Evolutionary conservation across 1,284 basidiomycete species (phyloP), one percentile per base, ranked within the genome.

Genomic region (Sporisorium graminicola): DNA sequence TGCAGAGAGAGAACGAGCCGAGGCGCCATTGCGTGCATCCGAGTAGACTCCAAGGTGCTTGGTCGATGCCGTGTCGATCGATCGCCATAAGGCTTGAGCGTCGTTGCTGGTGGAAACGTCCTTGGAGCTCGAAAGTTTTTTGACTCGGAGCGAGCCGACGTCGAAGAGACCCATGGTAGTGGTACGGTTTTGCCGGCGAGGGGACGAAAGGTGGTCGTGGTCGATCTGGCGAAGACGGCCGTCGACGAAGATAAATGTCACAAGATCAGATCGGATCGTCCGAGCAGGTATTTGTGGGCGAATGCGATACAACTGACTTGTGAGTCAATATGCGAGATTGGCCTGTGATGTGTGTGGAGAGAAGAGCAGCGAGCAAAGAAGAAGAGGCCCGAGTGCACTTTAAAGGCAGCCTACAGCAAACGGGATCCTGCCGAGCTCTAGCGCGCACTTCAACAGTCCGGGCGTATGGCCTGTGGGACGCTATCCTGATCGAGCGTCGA

Each of bases 121-220:
- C 26, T 54, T 65, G 26, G 51, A n/a, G 22, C 44, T 57, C 10
- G 53, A 42, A 31, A 50, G 42, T 47, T 61, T 77, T 43, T 67
- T 73, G 66, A 52, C 53, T 42, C 70, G 51, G 37, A 73, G 59
- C 2, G 70, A 66, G 50, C 74, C 70, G 31, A 73, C 66, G 54
- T 77, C 70, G 56, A 77, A 77, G 14, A 77, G 62, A 63, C 74
- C 70, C 74, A 77, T 77, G 40, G 20, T 42, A 58, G 26, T 10
- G 24, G 33, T 20, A 16, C 4, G 5, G 37, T 40, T 20, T 14
- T 26, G 12, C 10, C 5, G 1, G 16, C 16, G 26, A n/a, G 13
- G 16, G 18, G 18, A 35, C 46, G 26, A 47, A 40, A 40, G n/a
- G 49, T 20, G 29, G 47, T 16, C 3, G 46, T 49, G 27, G 27